Evolutionary conservation across 768 basidiomycete genomes (phyloP), one percentile per base, ranked within the genome.

Genomic region (Tricholoma sp.): DNA sequence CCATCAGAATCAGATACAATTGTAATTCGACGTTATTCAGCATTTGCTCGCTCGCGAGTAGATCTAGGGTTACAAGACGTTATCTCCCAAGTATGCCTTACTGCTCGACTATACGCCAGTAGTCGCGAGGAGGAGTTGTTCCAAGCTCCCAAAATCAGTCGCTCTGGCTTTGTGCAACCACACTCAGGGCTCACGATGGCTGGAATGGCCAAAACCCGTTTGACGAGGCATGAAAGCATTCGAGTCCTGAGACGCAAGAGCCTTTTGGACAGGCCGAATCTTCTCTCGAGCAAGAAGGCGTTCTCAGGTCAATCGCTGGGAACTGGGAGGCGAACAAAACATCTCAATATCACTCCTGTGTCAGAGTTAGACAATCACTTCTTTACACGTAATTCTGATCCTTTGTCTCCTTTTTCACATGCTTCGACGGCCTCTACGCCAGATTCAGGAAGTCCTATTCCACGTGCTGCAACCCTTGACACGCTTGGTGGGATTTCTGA

Each of bases 51-150:
- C 49, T 76, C 79, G 27, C 81, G 83, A 39, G 84, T 92, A 52
- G 94, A 96, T 64, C 82, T 86, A 45, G 85, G 84, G 10, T 74
- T 98, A 16, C 78, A 81, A 47, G 94, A 96, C 65, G 83, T 97
- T 57, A 84, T 88, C 63, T 94, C 92, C 10, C 84, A 87, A 58
- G 76, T 77, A 21, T 88, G 89, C 60, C 71, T 86, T 24, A 78
- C 81, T 2, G 88, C 86, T 14, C 82, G 94, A 43, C 80, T 79
- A 49, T 79, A 86, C 54, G 86, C 86, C 7, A 80, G 76, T 54
- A 76, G 78, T 39, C 82, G 79, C 56, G 85, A 86, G 54, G 82
- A 84, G 64, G 82, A 83, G 57, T 73, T 89, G 52, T 86, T 87
- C 69, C 80, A 81, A 63, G 74, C 76, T 18, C 78, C 79, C 37